phyloP scores from a whole-genome alignment of 73 alveolate species.

The Paramecium octaurelia region DNA sequence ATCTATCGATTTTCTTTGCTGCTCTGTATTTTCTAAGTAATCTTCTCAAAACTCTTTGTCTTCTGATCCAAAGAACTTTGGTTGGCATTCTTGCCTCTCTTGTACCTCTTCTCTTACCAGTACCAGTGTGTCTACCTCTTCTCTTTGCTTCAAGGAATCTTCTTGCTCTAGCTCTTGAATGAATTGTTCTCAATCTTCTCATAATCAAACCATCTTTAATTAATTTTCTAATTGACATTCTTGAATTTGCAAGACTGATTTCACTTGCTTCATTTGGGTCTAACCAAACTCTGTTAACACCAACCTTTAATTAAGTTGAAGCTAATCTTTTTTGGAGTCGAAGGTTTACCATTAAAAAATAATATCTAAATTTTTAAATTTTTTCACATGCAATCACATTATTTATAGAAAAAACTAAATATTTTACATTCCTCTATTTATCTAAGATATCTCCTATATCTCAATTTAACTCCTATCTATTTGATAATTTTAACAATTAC shows the following conservation, averaged over 20 bases:
- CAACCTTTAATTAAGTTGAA: conserved; percentile 90
- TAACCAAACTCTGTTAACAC: conserved; percentile 94
- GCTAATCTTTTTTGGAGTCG: conserved; percentile 88
- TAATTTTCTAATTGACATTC: conserved; percentile 88
- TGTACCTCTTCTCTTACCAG: conserved; percentile 97
- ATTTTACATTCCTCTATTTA: not conserved
- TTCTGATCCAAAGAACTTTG: conserved; percentile 96
- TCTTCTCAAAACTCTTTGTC: conserved; percentile 98
- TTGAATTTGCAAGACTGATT: conserved; percentile 91
- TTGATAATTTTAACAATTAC: not conserved
- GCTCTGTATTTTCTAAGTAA: conserved; percentile 95
- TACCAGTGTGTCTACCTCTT: conserved; percentile 95
- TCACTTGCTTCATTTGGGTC: conserved; percentile 97
- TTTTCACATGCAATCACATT: not conserved
- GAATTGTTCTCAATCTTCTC: conserved; percentile 94
- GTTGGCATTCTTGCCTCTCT: conserved; percentile 98
- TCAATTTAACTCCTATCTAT: not conserved
- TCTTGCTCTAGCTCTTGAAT: conserved; percentile 94
- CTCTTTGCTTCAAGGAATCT: conserved; percentile 81
- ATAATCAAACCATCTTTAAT: conserved; percentile 95
- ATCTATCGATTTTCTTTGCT: conserved; percentile 93
- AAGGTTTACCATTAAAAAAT: conserved; percentile 78
- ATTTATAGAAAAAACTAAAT: not conserved
- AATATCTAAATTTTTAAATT: conserved; percentile 14
- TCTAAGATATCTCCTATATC: not conserved